Percentiles rank a stretch among this genome's conserved stretches.
These are phyloP conservation scores for Rhytidiadelphus loreus DNA, from an alignment of 225 moss, liverwort and hornwort species.

Conservation along the genomic window DNA sequence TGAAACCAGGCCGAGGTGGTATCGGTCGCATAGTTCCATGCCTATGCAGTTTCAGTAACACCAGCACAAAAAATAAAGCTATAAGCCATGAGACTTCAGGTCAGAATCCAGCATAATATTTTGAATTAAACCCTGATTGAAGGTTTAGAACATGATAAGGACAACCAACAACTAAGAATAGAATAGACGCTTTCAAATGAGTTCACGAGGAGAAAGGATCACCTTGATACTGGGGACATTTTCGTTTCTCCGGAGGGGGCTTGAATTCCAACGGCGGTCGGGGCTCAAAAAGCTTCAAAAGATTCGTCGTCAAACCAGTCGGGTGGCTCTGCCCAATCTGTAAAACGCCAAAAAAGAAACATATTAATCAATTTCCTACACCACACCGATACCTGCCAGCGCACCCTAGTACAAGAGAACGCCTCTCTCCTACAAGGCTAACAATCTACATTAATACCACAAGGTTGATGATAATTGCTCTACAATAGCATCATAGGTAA, in stretches of 20 bases:
- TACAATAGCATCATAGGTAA: background rate
- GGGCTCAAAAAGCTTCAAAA: conserved; percentile 95
- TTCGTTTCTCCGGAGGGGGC: conserved; percentile 87
- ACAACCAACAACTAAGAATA: background rate
- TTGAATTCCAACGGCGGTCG: conserved; percentile 89
- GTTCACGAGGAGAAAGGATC: background rate
- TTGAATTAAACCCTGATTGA: background rate
- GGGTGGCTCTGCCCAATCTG: conserved; percentile 99
- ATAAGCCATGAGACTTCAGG: background rate
- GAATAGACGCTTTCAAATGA: background rate
- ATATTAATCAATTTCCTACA: background rate
- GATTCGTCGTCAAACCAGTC: conserved; percentile 90
- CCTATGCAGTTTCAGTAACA: background rate
- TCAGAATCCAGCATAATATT: background rate
- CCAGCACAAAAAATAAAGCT: background rate
- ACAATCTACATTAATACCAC: background rate
- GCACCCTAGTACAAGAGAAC: background rate
- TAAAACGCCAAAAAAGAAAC: background rate
- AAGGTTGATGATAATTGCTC: background rate
- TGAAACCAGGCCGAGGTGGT: background rate
- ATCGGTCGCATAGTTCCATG: background rate
- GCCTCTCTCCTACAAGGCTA: background rate
- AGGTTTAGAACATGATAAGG: background rate
- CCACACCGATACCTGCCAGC: background rate
- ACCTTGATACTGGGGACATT: conserved; percentile 83